Base-by-base conservation (phyloP, 176 grass and related monocot genomes). In the Oryza officinalis region DNA sequence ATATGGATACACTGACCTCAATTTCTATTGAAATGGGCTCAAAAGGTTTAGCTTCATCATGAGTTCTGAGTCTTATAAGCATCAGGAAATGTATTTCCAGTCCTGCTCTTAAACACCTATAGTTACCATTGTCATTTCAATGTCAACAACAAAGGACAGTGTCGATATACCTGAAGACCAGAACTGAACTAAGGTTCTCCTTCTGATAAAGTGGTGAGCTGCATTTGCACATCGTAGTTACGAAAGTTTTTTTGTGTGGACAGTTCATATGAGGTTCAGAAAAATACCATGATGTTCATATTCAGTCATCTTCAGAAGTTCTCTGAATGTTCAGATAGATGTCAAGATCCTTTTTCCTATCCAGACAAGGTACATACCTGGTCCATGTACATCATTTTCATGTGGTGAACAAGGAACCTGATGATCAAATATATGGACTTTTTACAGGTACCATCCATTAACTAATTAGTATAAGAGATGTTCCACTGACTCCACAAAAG, bases 1-100 rank as follows among this genome's bases (percentile, higher is more conserved):
- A 6, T 89, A 89, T 81, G 88, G 88, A 33, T 89, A 89, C 13
- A 94, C 92, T 12, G 95, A 94, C 37, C 86, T 97, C 41, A 94
- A 83, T 81, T 94, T 97, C 92, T 97, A 91, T 72, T 92, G 82
- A 94, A 80, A 63, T 41, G 74, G 66, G 73, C 35, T 28, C 10
- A 31, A 66, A 41, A 41, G 63, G 32, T 30, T 18, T 40, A 50
- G 28, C 54, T 38, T 85, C 47, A 71, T 11, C 26, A 63, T 45
- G 69, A 61, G 15, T 31, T 26, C 10, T 67, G 25, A 49, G 37
- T 11, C 20, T 35, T 35, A 15, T 22, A 72, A 44, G 33, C 67
- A 43, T 3, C n/a, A 32, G 52, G 71, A 33, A 22, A 72, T 10
- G 52, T 43, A n/a, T 10, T 5, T 64, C 52, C 57, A 45, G 10